These are phyloP conservation scores for Iodosphaeria phyllophila DNA, from an alignment of 2,329 filamentous ascomycete genomes.

Conservation along the genomic window DNA sequence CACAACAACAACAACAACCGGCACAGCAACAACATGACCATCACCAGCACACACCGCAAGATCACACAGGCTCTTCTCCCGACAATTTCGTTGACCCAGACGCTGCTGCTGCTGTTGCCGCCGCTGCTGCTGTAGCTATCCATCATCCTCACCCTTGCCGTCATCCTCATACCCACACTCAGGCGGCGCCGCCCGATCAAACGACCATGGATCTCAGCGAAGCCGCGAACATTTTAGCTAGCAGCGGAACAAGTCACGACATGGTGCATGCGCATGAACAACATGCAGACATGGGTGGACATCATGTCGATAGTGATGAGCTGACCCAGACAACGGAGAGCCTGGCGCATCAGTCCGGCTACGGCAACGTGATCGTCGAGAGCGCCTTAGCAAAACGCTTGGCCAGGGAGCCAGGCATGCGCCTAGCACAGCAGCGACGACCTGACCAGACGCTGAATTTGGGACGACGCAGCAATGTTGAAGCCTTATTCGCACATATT, in stretches of 20 bases:
- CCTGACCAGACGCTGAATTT: constrained; percentile 35
- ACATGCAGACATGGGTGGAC: constrained; percentile 11
- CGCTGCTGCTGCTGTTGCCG: constrained; percentile 3
- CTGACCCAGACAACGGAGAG: constrained; percentile 23
- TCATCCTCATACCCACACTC: not conserved
- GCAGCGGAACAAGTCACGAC: constrained; percentile 12
- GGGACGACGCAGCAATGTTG: constrained; percentile 37
- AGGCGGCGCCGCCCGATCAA: not conserved
- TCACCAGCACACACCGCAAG: constrained; percentile 1
- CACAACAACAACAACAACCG: not conserved
- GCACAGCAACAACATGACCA: constrained; percentile 1
- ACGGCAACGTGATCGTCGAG: constrained; percentile 26
- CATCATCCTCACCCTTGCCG: not conserved
- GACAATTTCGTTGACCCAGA: constrained; percentile 4
- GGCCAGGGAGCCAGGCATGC: constrained; percentile 26
- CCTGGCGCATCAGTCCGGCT: constrained; percentile 27
- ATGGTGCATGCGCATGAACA: constrained; percentile 13
- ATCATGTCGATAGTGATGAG: constrained; percentile 7
- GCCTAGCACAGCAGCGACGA: constrained; percentile 31
- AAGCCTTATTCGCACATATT: constrained; percentile 38
- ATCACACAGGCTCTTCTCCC: constrained; percentile 1
- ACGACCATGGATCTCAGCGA: constrained; percentile 10
- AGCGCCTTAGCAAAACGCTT: constrained; percentile 35
- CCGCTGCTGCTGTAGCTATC: constrained; percentile 1
- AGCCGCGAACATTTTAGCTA: constrained; percentile 13